Base-by-base conservation (phyloP, 75 land plant genomes). In the Adiantum capillusveneris region DNA sequence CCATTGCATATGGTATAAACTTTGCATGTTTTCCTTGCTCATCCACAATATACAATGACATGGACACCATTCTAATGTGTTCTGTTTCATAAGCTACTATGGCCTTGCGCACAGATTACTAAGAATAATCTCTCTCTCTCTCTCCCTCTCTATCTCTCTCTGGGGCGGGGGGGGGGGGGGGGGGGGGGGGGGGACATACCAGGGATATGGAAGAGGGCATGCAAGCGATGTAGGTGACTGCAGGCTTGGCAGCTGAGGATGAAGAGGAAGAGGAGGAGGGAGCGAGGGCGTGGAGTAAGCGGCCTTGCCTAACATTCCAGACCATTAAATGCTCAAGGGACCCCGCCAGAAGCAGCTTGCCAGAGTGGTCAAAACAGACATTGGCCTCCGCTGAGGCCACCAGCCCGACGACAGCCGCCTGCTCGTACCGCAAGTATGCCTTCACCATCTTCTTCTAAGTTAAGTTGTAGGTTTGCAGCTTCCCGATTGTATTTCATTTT, bases 381-480 rank as follows among this genome's bases (percentile, higher is more conserved):
- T 92, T 87, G 31, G 84, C 65, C 16, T 87, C 88, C 0, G 61
- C 56, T 11, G 92, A 84, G 2, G 67, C 82, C 52, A 95, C 84
- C 13, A 95, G 82, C 18, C 99, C 99, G 51, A 95, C 82, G 9
- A 66, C 58, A 51, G 81, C 71, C 29, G 71, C 69, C 17, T 82
- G 75, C 81, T 90, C 97, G 75, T 95, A 95, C 25, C 99, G 66
- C 21, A 95, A 80, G 64, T 95, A 95, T 1, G 92, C 58, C 69
- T 95, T 95, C 86, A 90, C 99, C 99, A 95, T 95, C n/a, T n/a
- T n/a, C n/a, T n/a, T n/a, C n/a, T n/a, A n/a, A n/a, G n/a, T n/a
- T n/a, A n/a, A n/a, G n/a, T n/a, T n/a, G n/a, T n/a, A n/a, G n/a
- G n/a, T n/a, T n/a, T n/a, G n/a, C n/a, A n/a, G n/a, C n/a, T n/a